phyloP scores from a whole-genome alignment of 2,329 filamentous ascomycete genomes.

The Pseudonectria buxi region DNA sequence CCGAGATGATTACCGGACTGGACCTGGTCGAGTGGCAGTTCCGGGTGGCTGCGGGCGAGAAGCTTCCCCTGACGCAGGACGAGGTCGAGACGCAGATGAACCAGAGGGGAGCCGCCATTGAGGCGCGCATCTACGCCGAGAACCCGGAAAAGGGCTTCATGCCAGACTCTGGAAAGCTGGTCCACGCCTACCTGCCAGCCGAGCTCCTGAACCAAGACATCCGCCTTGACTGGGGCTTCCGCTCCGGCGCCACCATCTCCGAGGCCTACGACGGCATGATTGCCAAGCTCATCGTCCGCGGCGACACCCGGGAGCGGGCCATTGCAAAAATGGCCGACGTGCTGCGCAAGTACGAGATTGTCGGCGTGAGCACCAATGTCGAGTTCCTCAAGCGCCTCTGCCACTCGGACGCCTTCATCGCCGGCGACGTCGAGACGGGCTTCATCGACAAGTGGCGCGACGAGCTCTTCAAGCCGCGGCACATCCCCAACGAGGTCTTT shows the following conservation, averaged over 20 bases:
- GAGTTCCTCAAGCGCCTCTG: constrained; percentile 92
- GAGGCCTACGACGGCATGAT: constrained; percentile 99
- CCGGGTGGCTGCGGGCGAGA: constrained; percentile 57
- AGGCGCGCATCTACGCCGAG: constrained; percentile 94
- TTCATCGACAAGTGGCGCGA: constrained; percentile 86
- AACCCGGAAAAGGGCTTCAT: constrained; percentile 89
- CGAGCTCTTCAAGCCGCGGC: constrained; percentile 64
- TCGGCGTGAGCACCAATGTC: constrained; percentile 89
- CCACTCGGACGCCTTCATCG: constrained; percentile 71
- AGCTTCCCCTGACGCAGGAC: constrained; percentile 48
- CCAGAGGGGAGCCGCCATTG: constrained; percentile 77
- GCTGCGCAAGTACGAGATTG: constrained; percentile 83
- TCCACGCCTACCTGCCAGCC: constrained; percentile 71
- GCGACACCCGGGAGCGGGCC: constrained; percentile 68
- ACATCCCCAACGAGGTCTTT: constrained; percentile 65
- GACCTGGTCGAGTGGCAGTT: constrained; percentile 95
- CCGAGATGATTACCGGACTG: constrained; percentile 59
- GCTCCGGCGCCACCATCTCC: constrained; percentile 84
- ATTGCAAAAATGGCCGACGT: constrained; percentile 77
- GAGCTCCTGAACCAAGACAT: constrained; percentile 57
- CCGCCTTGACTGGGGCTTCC: constrained; percentile 88
- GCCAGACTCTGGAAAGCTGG: constrained; percentile 81
- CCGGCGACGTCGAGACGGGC: constrained; percentile 86
- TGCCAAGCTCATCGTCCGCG: constrained; percentile 90
- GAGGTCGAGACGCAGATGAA: constrained; percentile 70